phyloP scores from a whole-genome alignment of 2,329 filamentous ascomycete species.

The Incumbomyces lentus region DNA sequence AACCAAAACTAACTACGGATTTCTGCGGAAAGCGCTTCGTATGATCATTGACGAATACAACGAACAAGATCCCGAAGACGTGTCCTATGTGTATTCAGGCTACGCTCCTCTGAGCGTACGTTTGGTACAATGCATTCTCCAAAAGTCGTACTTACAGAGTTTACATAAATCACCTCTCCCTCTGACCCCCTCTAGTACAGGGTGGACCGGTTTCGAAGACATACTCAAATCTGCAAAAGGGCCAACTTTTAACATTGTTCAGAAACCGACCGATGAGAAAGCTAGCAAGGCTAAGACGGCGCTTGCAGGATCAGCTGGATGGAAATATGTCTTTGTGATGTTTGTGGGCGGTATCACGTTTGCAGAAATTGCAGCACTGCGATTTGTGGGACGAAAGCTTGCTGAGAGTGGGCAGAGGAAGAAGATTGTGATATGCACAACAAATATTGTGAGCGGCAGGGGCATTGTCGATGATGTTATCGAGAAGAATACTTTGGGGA shows the following conservation, averaged over 20 bases:
- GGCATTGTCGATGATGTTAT: conserved; percentile 78
- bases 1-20: conserved; percentile 79
- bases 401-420: conserved; percentile 51
- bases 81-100: conserved; percentile 96
- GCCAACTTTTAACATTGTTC: conserved; percentile 80
- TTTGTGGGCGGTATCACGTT: conserved; percentile 96
- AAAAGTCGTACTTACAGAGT: conserved; percentile 72
- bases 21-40: conserved; percentile 72
- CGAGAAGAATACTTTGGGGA: conserved; percentile 54
- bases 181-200: conserved; percentile 55
- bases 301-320: conserved; percentile 61
- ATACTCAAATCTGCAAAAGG: conserved; percentile 78
- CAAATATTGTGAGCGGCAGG: conserved; percentile 80
- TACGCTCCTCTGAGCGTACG: conserved; percentile 89
- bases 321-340: conserved; percentile 89
- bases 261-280: conserved; percentile 78
- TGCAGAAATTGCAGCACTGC: conserved; percentile 85
- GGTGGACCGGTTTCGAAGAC: conserved; percentile 91
- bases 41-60: conserved; percentile 95
- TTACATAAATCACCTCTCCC: conserved; percentile 55
- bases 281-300: conserved; percentile 77
- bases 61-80: conserved; percentile 85
- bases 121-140: conserved; percentile 81
- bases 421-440: conserved; percentile 85
- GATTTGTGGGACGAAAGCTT: conserved; percentile 81